Evolutionary conservation across 805 yeast genomes (phyloP).

Genomic region (Myxozyma mucilagina): DNA sequence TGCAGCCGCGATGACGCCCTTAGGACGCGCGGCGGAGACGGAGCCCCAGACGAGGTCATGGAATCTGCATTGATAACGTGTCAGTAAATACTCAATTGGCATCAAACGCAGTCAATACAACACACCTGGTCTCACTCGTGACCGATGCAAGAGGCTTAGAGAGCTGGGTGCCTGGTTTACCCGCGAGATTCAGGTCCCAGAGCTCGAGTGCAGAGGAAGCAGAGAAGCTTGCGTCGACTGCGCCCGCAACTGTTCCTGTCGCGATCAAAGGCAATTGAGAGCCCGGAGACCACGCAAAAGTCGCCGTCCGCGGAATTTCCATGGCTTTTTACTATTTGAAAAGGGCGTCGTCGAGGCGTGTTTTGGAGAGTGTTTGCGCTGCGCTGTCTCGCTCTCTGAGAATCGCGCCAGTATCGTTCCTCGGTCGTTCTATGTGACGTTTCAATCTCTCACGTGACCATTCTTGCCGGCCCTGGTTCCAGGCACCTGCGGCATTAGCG

Average conservation of each 20-base stretch:
- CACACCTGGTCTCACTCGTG: constrained; percentile 52
- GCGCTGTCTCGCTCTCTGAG: too few species aligned
- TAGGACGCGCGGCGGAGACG: constrained; percentile 50
- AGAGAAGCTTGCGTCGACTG: constrained; percentile 84
- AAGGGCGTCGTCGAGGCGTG: not conserved
- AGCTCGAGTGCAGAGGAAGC: constrained; percentile 76
- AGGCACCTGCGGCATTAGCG: too few species aligned
- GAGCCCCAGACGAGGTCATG: constrained; percentile 83
- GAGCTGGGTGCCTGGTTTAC: constrained; percentile 39
- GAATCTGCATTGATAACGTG: constrained; percentile 47
- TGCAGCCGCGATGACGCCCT: constrained; percentile 78
- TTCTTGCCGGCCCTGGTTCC: not conserved
- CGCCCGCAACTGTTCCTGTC: constrained; percentile 94
- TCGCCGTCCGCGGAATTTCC: constrained; percentile 81
- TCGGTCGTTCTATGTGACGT: not conserved
- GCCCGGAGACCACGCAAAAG: constrained; percentile 94
- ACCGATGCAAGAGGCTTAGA: constrained; percentile 47
- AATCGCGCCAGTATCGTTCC: too few species aligned
- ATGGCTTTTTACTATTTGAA: constrained; percentile 45
- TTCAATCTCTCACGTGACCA: not conserved
- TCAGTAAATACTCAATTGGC: constrained; percentile 7
- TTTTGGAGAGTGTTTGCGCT: not conserved
- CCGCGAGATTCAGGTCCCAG: constrained; percentile 58
- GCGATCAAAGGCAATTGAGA: constrained; percentile 69
- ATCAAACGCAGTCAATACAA: not conserved